Conservation (phyloP, 2,329 filamentous ascomycete species). For the Paecilomyces fulvus region DNA sequence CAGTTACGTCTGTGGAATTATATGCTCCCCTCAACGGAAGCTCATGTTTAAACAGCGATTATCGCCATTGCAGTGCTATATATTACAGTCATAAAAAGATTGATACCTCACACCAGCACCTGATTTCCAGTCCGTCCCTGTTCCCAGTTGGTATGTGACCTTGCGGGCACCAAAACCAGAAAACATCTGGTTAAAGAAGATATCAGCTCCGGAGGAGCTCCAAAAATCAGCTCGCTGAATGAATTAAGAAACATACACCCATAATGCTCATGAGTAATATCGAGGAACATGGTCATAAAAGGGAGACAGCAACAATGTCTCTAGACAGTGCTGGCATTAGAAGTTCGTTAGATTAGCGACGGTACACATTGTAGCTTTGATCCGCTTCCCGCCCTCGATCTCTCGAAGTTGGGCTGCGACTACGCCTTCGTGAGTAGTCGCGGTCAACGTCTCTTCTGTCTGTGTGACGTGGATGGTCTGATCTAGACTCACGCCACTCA, state of each 20-base stretch:
- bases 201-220: too few relatives aligned
- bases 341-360: constrained; percentile 11
- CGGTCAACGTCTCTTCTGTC: constrained; percentile 20
- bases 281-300: background rate
- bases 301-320: background rate
- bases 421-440: constrained; percentile 23
- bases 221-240: too few relatives aligned
- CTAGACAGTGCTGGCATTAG: background rate
- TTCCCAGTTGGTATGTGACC: background rate
- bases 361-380: constrained; percentile 13
- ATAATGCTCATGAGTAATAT: background rate
- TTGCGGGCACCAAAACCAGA: too few relatives aligned
- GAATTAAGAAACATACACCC: background rate
- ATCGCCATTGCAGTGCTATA: background rate
- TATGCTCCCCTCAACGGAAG: constrained; percentile 10
- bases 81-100: background rate
- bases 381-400: constrained; percentile 15
- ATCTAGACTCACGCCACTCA: constrained; percentile 15
- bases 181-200: too few relatives aligned
- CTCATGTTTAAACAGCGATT: background rate
- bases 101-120: background rate
- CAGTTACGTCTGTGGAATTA: constrained; percentile 4
- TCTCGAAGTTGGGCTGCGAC: constrained; percentile 24
- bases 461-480: constrained; percentile 8
- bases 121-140: background rate